Evolutionary conservation across 768 basidiomycete species (phyloP), one percentile per base, ranked within the genome.

Genomic region (Trametopsis cervina): DNA sequence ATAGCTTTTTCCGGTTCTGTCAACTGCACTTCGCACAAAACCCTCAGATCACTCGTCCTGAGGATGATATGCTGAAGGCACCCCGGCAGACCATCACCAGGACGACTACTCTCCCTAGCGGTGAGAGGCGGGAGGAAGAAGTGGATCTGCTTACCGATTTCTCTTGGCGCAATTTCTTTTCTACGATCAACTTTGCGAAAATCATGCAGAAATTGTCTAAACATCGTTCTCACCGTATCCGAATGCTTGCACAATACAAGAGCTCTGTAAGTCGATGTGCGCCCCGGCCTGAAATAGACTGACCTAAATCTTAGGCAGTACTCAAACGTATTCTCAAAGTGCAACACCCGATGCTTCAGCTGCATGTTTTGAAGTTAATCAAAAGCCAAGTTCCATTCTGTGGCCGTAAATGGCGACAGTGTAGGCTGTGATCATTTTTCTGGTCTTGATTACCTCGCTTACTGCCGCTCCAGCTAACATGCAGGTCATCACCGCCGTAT

Each of bases 341-440:
- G 10, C 83, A 88, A 57, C 96, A 99, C 59, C 90, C 93, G 2
- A 76, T 95, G 77, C 67, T 98, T 51, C 95, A 97, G 63, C 75
- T 98, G 21, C 91, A 96, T 66, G 81, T 96, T 7, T 74, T 99
- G 55, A 99, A 99, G 68, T 72, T 98, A 50, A 94, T 98, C 73
- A 99, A 99, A 73, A 94, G 91, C 55, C 96, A 98, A 75, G 93
- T 98, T 4, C 96, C 96, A 2, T 97, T 92, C 65, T 95, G 92
- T 60, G 96, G 95, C 17, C 76, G 95, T 36, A 97, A 95, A 68
- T 99, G 96, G 96, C 76, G 95, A 43, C 93, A 96, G 71, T 87
- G 94, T 96, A 67, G 58, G 79, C 15, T 41, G 33, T 18, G 38
- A 42, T 44, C 36, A 47, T 17, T 18, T n/a, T 18, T 44, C 29